Evolutionary conservation across 805 yeast species (phyloP), one percentile per base, ranked within the genome.

Genomic region (Schwanniomyces pseudopolymorphus): DNA sequence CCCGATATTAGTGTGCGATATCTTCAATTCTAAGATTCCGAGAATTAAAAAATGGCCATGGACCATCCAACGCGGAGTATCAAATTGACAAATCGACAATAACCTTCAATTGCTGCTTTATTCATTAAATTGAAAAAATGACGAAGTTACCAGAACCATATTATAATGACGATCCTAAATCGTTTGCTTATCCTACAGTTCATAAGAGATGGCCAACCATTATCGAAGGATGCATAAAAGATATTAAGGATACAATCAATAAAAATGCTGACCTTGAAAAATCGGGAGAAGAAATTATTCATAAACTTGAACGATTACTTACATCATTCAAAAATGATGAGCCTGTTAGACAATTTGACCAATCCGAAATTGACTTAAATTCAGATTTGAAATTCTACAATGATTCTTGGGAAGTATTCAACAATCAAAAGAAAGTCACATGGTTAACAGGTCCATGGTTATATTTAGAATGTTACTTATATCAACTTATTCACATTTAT

Each of bases 391-490:
- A 64, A 10, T 70, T 79, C 5, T 91, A 81, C 69, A 88, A 92
- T 66, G 76, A 74, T 3, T 75, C 78, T 28, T 67, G 83, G 55
- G 60, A 57, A 20, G 52, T 59, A 21, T 55, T 69, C 40, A 65
- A 63, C 42, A 43, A 44, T 21, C 39, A 46, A 3, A 61, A 53
- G 47, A 42, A 48, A 14, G 58, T 76, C 43, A 80, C 87, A 13
- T 94, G 97, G 97, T 69, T 73, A 39, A 75, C 84, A 7, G 95
- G 92, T 0, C 96, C 96, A 16, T 94, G 99, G 99, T 70, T 94
- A 44, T 85, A 77, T 59, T 72, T 86, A 36, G 99, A 95, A 65
- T 85, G 96, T 64, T 84, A 85, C 60, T 62, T 94, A 48, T 94
- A 94, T 68, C 81, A 96, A 48, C 64, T 74, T 49, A 67, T 87